Conservation (phyloP, 2,329 filamentous ascomycete species). For the Calonectria fujianensis region DNA sequence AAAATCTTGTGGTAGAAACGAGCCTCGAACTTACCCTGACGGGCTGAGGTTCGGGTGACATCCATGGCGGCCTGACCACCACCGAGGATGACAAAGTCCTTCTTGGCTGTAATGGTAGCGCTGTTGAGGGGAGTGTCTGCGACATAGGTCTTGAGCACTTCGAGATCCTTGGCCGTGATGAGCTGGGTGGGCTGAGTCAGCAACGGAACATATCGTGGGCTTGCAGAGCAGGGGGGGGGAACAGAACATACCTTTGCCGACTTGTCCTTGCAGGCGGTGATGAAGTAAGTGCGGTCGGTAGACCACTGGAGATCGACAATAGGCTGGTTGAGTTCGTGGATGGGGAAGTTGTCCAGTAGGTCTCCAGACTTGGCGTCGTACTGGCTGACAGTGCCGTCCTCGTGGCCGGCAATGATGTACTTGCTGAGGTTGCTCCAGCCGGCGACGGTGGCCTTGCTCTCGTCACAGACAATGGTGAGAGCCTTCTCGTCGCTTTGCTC, state of each 20-base stretch:
- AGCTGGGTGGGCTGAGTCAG: slow-evolving; percentile 70
- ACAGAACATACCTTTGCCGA: slow-evolving; percentile 82
- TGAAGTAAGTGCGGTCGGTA: slow-evolving; percentile 95
- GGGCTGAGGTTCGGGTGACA: slow-evolving; percentile 93
- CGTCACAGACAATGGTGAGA: slow-evolving; percentile 92
- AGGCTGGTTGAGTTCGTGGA: slow-evolving; percentile 87
- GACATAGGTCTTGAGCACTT: slow-evolving; percentile 93
- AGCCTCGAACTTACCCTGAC: slow-evolving; percentile 99
- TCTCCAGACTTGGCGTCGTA: slow-evolving; percentile 96
- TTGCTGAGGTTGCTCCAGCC: slow-evolving; percentile 96
- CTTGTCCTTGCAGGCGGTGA: slow-evolving; percentile 99
- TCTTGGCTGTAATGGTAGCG: slow-evolving; percentile 93
- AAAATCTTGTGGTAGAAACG: slow-evolving; percentile 99
- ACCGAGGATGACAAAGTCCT: slow-evolving; percentile 97
- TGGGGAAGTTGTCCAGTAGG: slow-evolving; percentile 85
- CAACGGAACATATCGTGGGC: neutral
- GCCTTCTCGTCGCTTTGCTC: slow-evolving; percentile 89
- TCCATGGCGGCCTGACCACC: slow-evolving; percentile 99
- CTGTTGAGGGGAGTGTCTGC: slow-evolving; percentile 98
- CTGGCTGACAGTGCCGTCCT: slow-evolving; percentile 93
- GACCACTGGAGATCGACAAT: slow-evolving; percentile 98
- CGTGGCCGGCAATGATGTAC: slow-evolving; percentile 98
- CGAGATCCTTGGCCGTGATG: slow-evolving; percentile 88
- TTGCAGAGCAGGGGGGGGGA: no score
- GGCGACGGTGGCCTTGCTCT: slow-evolving; percentile 97